Conservation (phyloP, 148 eudicot species). For the Polygonum maritimum region DNA sequence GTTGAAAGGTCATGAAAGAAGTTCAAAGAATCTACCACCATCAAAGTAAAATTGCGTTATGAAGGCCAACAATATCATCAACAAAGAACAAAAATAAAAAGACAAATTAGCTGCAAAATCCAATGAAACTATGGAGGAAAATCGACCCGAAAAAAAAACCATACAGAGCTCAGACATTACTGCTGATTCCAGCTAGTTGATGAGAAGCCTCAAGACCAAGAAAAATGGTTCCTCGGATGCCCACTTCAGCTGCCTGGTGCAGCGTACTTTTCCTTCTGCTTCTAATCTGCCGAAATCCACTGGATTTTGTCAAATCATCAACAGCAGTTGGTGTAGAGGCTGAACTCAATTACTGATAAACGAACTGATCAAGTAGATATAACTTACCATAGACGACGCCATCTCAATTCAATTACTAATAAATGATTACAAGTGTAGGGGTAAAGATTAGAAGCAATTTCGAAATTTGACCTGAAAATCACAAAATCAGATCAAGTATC, state of each 20-base stretch:
- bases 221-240: slow-evolving; percentile 6
- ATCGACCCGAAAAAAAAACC: background rate
- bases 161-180: slow-evolving; percentile 6
- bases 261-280: slow-evolving; percentile 16
- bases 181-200: slow-evolving; percentile 8
- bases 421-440: too few relatives aligned
- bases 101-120: slow-evolving; percentile 3
- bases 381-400: too few relatives aligned
- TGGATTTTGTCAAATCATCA: background rate
- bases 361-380: too few relatives aligned
- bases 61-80: background rate
- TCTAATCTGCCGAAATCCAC: slow-evolving; percentile 13
- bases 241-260: slow-evolving; percentile 16
- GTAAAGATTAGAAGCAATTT: too few relatives aligned
- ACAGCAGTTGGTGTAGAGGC: background rate
- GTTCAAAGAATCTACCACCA: background rate
- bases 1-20: background rate
- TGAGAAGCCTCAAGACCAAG: slow-evolving; percentile 4
- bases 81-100: background rate
- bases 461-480: too few relatives aligned
- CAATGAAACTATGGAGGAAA: background rate
- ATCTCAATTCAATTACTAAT: too few relatives aligned
- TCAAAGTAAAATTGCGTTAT: background rate
- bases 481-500: too few relatives aligned
- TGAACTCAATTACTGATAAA: too few relatives aligned